A percentile compares a stretch with the other conserved stretches of the same genome.
phyloP scores from a whole-genome alignment of 257 asterid species.

The Solanum habrochaites region DNA sequence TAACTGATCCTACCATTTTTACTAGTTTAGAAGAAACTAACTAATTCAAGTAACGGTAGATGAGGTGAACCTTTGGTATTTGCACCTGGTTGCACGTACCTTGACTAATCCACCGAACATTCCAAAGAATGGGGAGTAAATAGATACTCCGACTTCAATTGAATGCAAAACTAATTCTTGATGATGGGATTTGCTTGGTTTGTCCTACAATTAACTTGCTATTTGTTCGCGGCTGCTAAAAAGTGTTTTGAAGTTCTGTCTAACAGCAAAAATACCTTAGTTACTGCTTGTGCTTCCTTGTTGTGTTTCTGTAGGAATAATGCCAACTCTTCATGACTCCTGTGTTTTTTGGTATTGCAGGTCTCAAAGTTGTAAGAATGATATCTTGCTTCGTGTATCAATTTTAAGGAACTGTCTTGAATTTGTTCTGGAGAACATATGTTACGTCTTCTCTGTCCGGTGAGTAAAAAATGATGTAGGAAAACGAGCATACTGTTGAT shows the following conservation, averaged over 20 bases:
- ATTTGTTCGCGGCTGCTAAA: background rate
- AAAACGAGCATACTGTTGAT: background rate
- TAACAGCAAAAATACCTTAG: background rate
- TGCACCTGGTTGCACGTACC: background rate
- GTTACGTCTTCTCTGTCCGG: background rate
- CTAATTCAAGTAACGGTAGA: background rate
- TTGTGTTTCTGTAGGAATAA: background rate
- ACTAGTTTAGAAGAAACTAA: background rate
- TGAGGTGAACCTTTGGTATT: background rate
- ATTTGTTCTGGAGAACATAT: background rate
- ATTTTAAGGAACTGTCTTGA: background rate
- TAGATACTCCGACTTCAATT: background rate
- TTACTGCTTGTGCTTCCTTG: background rate
- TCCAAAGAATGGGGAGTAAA: background rate
- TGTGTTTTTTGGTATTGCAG: constrained; percentile 2
- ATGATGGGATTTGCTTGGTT: background rate
- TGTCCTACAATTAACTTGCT: background rate
- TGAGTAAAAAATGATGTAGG: background rate
- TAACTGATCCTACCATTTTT: background rate
- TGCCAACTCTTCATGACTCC: background rate
- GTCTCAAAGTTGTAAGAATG: constrained; percentile 4
- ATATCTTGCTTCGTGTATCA: background rate
- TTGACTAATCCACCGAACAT: background rate
- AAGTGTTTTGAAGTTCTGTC: background rate
- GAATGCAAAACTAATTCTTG: background rate